Evolutionary conservation across 164 flowering plant species (phyloP), one percentile per base, ranked within the genome.

Genomic region (Vitis labrusca): DNA sequence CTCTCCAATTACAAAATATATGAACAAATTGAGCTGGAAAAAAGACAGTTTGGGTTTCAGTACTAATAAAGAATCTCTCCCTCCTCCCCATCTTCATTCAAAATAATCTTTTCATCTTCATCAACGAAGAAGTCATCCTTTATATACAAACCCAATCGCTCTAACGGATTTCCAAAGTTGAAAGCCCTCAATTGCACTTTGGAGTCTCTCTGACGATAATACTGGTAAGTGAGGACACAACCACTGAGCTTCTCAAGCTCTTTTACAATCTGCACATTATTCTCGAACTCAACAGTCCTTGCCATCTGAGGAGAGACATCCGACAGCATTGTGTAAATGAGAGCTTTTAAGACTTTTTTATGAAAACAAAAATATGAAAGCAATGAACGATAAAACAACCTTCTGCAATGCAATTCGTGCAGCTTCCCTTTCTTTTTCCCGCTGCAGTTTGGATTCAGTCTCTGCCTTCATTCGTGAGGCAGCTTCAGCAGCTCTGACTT

Each of bases 371-470:
- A 59, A 10, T 53, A 15, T 3, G 10, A 30, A 19, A 10, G 11
- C 3, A 51, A 58, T 50, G 6, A 23, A 29, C 16, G 10, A 23
- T 5, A 37, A 13, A 29, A 12, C 64, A 49, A 91, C 98, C 93
- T 86, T 78, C 66, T 84, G 74, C 14, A 94, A 60, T 16, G 91
- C 89, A 47, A 80, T 64, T 55, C 98, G 84, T 3, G 97, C 97
- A 64, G 97, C 93, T 78, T 88, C 91, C 73, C 98, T 80, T 70
- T 87, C 89, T 63, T 63, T 80, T 59, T 89, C 85, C 11, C 90
- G 78, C 68, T 79, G 87, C 76, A 62, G 70, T 63, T 79, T 88
- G 69, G 77, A 62, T 66, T 88, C 91, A 37, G 74, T 69, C 54
- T 85, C 89, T 61, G 74, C 85, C 71, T 37, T 86, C 76, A 59